Evolutionary conservation across 805 yeast species (phyloP).

Genomic region (Lipomyces kockii): DNA sequence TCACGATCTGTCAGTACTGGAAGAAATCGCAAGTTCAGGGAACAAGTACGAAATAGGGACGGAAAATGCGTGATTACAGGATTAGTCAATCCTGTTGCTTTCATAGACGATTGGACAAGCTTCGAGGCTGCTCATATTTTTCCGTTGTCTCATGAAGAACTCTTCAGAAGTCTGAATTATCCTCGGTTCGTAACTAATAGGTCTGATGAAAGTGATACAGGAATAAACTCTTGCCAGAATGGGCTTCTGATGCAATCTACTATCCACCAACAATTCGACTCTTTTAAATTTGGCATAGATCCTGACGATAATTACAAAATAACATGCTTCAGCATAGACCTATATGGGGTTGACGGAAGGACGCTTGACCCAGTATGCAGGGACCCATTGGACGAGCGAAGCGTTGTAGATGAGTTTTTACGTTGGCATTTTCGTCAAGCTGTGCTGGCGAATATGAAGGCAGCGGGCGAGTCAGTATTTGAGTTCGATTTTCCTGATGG

Average conservation of each 20-base stretch:
- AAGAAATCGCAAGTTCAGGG: slow-evolving; percentile 2
- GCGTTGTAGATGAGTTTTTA: slow-evolving; percentile 2
- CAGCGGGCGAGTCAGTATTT: slow-evolving; percentile 4
- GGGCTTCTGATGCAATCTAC: slow-evolving; percentile 4
- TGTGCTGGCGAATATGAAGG: slow-evolving; percentile 1
- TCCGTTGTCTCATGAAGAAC: slow-evolving; percentile 5
- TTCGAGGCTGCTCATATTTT: slow-evolving; percentile 5
- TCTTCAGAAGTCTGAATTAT: neutral
- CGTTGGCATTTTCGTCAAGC: slow-evolving; percentile 6
- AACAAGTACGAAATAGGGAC: slow-evolving; percentile 4
- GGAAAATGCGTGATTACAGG: slow-evolving; percentile 2
- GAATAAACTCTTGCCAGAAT: slow-evolving; percentile 1
- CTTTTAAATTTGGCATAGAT: neutral
- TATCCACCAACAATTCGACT: neutral
- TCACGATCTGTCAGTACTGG: slow-evolving; percentile 1
- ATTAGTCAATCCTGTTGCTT: neutral
- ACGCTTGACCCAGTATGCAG: neutral
- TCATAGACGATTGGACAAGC: neutral
- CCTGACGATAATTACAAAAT: slow-evolving; percentile 2
- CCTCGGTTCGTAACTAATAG: slow-evolving; percentile 1
- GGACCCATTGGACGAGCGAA: slow-evolving; percentile 2
- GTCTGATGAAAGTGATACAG: slow-evolving; percentile 1
- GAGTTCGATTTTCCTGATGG: slow-evolving; percentile 6
- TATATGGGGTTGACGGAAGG: slow-evolving; percentile 1
- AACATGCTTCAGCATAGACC: slow-evolving; percentile 4